Conservation (phyloP, 192 early-diverging fungal genomes). For the Backusella liffmaniae region DNA sequence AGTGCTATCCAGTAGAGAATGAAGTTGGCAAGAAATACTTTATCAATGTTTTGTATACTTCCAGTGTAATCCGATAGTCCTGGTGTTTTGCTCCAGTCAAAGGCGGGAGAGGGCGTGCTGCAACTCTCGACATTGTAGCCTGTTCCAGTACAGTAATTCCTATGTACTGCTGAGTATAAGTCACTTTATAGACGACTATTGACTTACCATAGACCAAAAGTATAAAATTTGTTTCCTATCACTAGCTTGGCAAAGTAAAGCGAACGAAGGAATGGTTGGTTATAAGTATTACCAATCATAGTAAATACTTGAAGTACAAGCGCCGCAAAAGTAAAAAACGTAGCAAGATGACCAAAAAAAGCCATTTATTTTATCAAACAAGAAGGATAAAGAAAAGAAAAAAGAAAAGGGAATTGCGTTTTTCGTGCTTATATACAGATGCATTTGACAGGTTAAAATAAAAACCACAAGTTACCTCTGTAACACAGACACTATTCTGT, state of each 20-base stretch:
- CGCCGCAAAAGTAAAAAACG: conserved; percentile 25
- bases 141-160: conserved; percentile 27
- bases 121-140: neutral
- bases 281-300: conserved; percentile 29
- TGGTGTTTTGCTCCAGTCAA: neutral
- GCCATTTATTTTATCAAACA: conserved; percentile 5
- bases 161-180: neutral
- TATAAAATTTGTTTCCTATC: neutral
- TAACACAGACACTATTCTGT: neutral
- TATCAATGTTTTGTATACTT: neutral
- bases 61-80: neutral
- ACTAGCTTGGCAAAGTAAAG: conserved; percentile 23
- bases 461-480: neutral
- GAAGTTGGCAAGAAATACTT: conserved; percentile 22
- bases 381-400: neutral
- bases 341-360: conserved; percentile 26
- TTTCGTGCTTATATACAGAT: neutral
- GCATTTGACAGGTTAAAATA: neutral
- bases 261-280: conserved; percentile 21
- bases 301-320: conserved; percentile 30
- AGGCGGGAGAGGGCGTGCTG: neutral
- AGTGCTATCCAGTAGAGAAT: conserved; percentile 29
- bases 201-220: conserved; percentile 29
- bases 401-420: neutral
- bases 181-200: neutral